Evolutionary conservation across 225 moss, liverwort and hornwort genomes (phyloP).

Genomic region (Pseudoscleropodium purum): DNA sequence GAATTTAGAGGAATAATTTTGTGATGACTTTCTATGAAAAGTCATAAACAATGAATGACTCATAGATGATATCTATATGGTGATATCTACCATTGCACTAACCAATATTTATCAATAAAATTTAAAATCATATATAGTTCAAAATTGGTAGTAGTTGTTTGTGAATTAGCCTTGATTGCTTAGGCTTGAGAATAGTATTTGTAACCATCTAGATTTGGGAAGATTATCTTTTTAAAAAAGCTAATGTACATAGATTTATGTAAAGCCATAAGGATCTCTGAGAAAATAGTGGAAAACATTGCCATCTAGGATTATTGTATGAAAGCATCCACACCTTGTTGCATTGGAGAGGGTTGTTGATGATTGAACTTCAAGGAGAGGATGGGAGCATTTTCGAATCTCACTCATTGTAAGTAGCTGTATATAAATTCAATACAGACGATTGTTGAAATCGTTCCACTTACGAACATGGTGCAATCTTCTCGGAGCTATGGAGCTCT

Average conservation of each 20-base stretch:
- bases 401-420: background rate
- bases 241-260: too few relatives aligned
- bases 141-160: background rate
- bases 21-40: background rate
- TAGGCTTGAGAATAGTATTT: background rate
- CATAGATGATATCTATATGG: too few relatives aligned
- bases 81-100: background rate
- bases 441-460: background rate
- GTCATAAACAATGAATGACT: background rate
- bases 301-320: too few relatives aligned
- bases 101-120: background rate
- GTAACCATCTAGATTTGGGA: too few relatives aligned
- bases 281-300: background rate
- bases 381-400: background rate
- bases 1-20: background rate
- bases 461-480: too few relatives aligned
- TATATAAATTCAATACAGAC: background rate
- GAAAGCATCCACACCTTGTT: background rate
- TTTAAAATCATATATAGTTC: background rate
- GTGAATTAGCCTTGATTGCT: background rate
- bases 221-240: too few relatives aligned
- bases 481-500: background rate
- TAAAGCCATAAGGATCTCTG: background rate
- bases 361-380: slow-evolving; percentile 13
- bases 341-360: background rate